Evolutionary conservation across 106 monocot species (phyloP).

Genomic region (Ottelia alismoides): DNA sequence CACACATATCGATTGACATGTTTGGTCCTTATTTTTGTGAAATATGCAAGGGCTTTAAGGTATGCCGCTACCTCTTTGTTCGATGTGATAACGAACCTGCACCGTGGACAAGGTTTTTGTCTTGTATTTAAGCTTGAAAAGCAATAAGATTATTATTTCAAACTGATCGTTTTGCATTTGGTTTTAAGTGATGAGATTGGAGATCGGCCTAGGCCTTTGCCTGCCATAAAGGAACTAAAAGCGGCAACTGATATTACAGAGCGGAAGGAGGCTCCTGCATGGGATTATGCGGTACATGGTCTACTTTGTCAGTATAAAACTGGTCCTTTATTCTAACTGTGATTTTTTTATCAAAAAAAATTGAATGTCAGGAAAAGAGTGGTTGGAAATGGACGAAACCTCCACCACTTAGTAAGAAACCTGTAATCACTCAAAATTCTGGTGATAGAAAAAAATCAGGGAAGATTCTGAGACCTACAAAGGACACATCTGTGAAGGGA

Average conservation of each 20-base stretch:
- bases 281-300: constrained; percentile 81
- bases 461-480: constrained; percentile 15
- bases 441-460: constrained; percentile 28
- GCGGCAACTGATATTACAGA: constrained; percentile 55
- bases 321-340: not conserved
- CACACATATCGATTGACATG: too few species aligned
- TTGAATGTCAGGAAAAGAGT: constrained; percentile 36
- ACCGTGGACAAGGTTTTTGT: constrained; percentile 84
- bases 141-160: not conserved
- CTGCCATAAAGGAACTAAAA: constrained; percentile 65
- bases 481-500: constrained; percentile 28
- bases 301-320: not conserved
- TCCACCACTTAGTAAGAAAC: constrained; percentile 63
- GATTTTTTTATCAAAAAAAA: not conserved
- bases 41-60: constrained; percentile 59
- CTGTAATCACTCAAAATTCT: constrained; percentile 21
- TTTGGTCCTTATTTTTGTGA: too few species aligned
- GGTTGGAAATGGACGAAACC: constrained; percentile 82
- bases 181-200: constrained; percentile 63
- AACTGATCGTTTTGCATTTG: not conserved
- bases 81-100: constrained; percentile 96
- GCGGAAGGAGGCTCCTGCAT: constrained; percentile 64
- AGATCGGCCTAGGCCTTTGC: constrained; percentile 80
- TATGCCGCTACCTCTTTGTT: constrained; percentile 89
- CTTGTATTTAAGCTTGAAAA: not conserved